Conservation (phyloP, 208 protist genomes). For the Angomonas ambiguus region DNA sequence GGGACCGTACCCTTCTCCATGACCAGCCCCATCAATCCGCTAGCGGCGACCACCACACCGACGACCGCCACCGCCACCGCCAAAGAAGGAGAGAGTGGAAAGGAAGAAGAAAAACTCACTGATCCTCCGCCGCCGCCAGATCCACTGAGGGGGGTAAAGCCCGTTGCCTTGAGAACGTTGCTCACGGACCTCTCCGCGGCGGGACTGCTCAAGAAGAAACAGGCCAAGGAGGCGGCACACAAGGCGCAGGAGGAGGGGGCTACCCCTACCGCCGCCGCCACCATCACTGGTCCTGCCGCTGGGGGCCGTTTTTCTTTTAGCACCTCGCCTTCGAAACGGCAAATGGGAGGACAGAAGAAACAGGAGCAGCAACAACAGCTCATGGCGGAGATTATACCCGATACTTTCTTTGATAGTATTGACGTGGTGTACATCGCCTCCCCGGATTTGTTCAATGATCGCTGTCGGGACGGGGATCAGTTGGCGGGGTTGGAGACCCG, state of each 20-base stretch:
- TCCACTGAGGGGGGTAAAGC: conserved; percentile 1
- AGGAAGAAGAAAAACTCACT: background rate
- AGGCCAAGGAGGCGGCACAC: background rate
- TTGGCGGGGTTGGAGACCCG: no score
- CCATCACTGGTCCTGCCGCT: background rate
- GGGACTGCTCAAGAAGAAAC: background rate
- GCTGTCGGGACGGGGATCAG: background rate
- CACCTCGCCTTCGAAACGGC: background rate
- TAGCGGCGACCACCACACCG: no score
- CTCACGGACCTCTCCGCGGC: background rate
- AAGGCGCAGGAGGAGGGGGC: background rate
- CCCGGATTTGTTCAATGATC: background rate
- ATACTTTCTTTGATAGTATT: conserved; percentile 15
- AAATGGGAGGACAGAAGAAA: background rate
- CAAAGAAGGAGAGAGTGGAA: background rate
- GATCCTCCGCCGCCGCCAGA: background rate
- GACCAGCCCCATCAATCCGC: background rate
- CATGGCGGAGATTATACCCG: background rate
- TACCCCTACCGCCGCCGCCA: background rate
- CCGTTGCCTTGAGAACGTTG: conserved; percentile 6
- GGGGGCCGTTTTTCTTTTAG: background rate
- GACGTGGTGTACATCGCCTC: conserved; percentile 38
- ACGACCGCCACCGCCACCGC: background rate
- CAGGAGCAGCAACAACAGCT: background rate
- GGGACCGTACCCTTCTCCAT: background rate